A percentile compares a stretch with the other conserved stretches of the same genome.
phyloP scores from a whole-genome alignment of 2,329 filamentous ascomycete species.

The Paecilomyces sp. region DNA sequence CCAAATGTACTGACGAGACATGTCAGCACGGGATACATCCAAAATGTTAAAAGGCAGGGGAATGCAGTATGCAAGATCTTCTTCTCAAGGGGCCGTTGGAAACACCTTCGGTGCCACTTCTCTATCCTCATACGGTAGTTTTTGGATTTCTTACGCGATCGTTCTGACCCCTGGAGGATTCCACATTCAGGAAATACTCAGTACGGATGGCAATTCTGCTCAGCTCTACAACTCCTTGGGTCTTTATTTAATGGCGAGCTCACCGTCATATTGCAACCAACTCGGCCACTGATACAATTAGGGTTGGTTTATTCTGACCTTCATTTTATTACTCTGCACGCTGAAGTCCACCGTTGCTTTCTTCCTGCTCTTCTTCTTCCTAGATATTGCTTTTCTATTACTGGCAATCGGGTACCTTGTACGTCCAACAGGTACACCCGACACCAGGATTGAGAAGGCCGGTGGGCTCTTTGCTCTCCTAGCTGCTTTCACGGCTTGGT shows the following conservation, averaged over 20 bases:
- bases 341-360: constrained; percentile 71
- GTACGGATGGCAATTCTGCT: too few relatives aligned
- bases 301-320: constrained; percentile 82
- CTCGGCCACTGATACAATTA: constrained; percentile 7
- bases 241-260: constrained; percentile 56
- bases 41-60: too few relatives aligned
- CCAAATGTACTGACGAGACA: too few relatives aligned
- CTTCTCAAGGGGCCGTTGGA: constrained; percentile 62
- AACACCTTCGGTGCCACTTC: constrained; percentile 83
- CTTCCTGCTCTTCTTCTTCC: constrained; percentile 68
- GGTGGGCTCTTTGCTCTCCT: constrained; percentile 73
- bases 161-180: constrained; percentile 63
- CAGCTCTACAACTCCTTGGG: constrained; percentile 55
- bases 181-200: constrained; percentile 43
- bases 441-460: constrained; percentile 54
- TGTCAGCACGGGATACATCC: too few relatives aligned
- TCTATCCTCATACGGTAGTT: constrained; percentile 73
- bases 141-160: constrained; percentile 72
- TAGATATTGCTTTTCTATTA: constrained; percentile 69
- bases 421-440: constrained; percentile 37
- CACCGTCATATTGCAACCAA: constrained; percentile 4
- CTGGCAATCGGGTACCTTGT: constrained; percentile 60
- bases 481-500: constrained; percentile 78
- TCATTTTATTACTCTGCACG: constrained; percentile 65
- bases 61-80: too few relatives aligned